A percentile compares a stretch with the other conserved stretches of the same genome.
These are phyloP conservation scores for Tolypocladium ovalisporum DNA, from an alignment of 2,329 filamentous ascomycete genomes.

Conservation along the genomic window DNA sequence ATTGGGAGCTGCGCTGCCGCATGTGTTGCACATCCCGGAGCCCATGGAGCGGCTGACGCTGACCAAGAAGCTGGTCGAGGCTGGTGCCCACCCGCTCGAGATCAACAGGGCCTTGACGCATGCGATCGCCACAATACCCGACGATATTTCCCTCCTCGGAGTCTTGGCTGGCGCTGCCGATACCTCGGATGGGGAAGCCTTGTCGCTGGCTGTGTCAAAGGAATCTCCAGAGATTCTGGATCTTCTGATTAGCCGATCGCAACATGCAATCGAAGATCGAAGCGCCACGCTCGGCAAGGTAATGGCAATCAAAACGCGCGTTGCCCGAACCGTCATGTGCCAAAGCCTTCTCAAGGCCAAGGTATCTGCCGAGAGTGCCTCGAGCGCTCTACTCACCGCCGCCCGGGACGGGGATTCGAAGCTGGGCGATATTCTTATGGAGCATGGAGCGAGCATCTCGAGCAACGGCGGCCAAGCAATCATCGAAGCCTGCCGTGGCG, in stretches of 20 bases:
- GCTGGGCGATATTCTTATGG: conserved; percentile 38
- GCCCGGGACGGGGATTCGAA: conserved; percentile 41
- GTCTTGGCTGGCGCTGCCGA: conserved; percentile 35
- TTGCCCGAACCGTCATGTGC: conserved; percentile 31
- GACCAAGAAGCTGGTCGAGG: conserved; percentile 36
- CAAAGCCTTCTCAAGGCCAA: conserved; percentile 33
- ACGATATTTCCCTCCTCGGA: conserved; percentile 37
- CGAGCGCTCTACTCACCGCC: conserved; percentile 37
- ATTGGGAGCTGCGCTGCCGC: conserved; percentile 38
- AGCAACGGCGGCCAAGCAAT: conserved; percentile 42
- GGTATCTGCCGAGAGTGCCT: conserved; percentile 32
- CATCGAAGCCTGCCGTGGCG: conserved; percentile 41
- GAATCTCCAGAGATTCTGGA: conserved; percentile 33
- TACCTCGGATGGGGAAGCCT: conserved; percentile 36
- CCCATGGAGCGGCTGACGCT: conserved; percentile 39
- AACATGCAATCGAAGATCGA: conserved; percentile 25
- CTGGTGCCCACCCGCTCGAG: conserved; percentile 35
- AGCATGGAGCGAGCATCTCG: conserved; percentile 39
- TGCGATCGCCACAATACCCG: conserved; percentile 33
- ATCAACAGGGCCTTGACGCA: conserved; percentile 41
- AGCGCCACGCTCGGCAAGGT: conserved; percentile 32
- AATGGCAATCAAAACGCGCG: conserved; percentile 27
- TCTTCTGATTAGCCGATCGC: conserved; percentile 27
- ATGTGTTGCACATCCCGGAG: conserved; percentile 39
- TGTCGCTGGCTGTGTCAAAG: conserved; percentile 33